A percentile compares a stretch with the other conserved stretches of the same genome.
phyloP scores from a whole-genome alignment of 1,139 yeast species.

The Sugiyamaella xylanicola region DNA sequence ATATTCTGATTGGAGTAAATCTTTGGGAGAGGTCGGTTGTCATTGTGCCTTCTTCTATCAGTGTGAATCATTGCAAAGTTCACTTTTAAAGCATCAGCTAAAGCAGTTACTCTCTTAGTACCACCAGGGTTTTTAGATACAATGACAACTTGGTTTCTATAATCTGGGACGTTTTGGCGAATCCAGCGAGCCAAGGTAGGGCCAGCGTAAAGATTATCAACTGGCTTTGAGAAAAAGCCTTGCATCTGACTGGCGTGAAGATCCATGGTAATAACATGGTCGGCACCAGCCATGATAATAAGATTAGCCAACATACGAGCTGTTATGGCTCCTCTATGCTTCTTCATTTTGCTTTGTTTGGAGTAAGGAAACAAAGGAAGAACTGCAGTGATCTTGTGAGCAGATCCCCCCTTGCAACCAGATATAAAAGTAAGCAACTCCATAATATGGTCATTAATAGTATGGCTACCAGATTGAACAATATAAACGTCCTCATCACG shows the following conservation, averaged over 20 bases:
- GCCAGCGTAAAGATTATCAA: constrained; percentile 93
- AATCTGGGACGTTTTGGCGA: constrained; percentile 82
- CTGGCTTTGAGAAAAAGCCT: constrained; percentile 96
- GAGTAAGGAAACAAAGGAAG: constrained; percentile 98
- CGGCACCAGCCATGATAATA: constrained; percentile 98
- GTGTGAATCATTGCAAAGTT: constrained; percentile 99
- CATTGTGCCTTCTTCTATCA: constrained; percentile 88
- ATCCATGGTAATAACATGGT: constrained; percentile 97
- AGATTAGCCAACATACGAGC: constrained; percentile 98
- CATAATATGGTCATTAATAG: constrained; percentile 94
- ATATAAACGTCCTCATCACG: constrained; percentile 97
- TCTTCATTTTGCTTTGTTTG: constrained; percentile 96
- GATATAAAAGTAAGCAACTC: constrained; percentile 88
- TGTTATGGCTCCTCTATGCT: constrained; percentile 97
- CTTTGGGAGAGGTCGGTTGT: constrained; percentile 49
- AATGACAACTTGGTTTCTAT: constrained; percentile 78
- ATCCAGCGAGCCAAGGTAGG: constrained; percentile 98
- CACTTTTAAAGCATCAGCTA: constrained; percentile 92
- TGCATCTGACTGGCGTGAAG: constrained; percentile 99
- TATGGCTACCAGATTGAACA: constrained; percentile 88
- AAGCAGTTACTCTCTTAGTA: constrained; percentile 93
- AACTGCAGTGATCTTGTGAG: constrained; percentile 94
- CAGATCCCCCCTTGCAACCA: constrained; percentile 97
- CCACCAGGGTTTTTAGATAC: constrained; percentile 99
- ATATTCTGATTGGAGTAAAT: constrained; percentile 30